Evolutionary conservation across 495 filamentous ascomycete species (phyloP).

Genomic region (Jackrogersella multiformis): DNA sequence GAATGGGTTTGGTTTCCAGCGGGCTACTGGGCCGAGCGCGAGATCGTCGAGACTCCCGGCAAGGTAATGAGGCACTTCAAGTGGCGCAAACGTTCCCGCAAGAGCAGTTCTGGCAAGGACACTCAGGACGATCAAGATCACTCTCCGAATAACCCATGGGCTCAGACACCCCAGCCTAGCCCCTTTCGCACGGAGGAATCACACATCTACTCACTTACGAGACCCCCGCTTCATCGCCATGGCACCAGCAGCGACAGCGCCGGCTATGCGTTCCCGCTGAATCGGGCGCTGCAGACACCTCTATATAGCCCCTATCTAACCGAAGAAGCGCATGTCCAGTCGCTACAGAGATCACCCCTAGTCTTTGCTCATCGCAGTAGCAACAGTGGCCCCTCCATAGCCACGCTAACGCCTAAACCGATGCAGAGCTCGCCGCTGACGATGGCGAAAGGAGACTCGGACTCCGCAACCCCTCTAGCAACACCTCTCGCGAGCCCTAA

Average conservation of each 20-base stretch:
- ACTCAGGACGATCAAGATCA: slow-evolving; percentile 28
- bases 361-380: background rate
- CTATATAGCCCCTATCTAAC: slow-evolving; percentile 52
- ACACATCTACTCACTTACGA: slow-evolving; percentile 47
- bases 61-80: slow-evolving; percentile 49
- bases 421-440: slow-evolving; percentile 17
- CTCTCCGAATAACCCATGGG: slow-evolving; percentile 16
- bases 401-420: background rate
- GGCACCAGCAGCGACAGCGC: slow-evolving; percentile 42
- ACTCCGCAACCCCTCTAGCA: slow-evolving; percentile 10
- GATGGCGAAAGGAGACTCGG: slow-evolving; percentile 1
- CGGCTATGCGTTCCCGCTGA: slow-evolving; percentile 28
- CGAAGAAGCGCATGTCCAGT: slow-evolving; percentile 56
- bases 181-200: slow-evolving; percentile 49
- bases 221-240: slow-evolving; percentile 27
- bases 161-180: slow-evolving; percentile 38
- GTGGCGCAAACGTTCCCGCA: slow-evolving; percentile 50
- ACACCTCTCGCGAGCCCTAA: too few relatives aligned
- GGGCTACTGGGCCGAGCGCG: slow-evolving; percentile 64
- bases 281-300: slow-evolving; percentile 22
- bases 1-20: slow-evolving; percentile 68
- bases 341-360: slow-evolving; percentile 47
- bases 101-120: slow-evolving; percentile 44
- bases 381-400: slow-evolving; percentile 12
- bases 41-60: slow-evolving; percentile 43